These are phyloP conservation scores for Irpex sp. DNA, from an alignment of 1,284 basidiomycete species.

Conservation along the genomic window DNA sequence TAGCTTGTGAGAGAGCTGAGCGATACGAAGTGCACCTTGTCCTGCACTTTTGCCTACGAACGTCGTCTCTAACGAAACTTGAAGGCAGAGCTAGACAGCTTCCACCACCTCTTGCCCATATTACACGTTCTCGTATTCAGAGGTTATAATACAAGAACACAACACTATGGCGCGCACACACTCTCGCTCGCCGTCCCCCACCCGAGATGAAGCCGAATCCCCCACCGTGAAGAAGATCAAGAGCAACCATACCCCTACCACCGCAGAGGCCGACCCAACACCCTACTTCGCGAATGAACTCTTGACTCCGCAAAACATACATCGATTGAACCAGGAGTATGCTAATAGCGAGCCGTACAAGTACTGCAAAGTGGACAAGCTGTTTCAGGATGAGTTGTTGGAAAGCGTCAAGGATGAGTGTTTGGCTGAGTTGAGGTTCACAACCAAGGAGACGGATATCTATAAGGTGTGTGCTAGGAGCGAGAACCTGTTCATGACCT, in stretches of 20 bases:
- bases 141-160: background rate
- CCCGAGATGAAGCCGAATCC: slow-evolving; percentile 17
- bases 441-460: slow-evolving; percentile 98
- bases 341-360: slow-evolving; percentile 71
- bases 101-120: too few species aligned
- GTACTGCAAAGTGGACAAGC: slow-evolving; percentile 77
- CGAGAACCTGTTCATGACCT: too few species aligned
- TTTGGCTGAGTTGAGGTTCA: slow-evolving; percentile 83
- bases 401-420: slow-evolving; percentile 78
- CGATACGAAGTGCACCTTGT: too few species aligned
- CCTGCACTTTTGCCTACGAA: too few species aligned
- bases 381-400: slow-evolving; percentile 85
- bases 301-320: slow-evolving; percentile 53
- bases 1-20: too few species aligned
- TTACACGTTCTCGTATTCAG: too few species aligned
- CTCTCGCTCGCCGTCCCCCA: slow-evolving; percentile 24
- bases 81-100: too few species aligned
- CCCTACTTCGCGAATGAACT: slow-evolving; percentile 50
- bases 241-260: slow-evolving; percentile 25
- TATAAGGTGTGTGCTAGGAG: slow-evolving; percentile 70
- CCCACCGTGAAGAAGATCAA: slow-evolving; percentile 29
- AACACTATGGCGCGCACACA: slow-evolving; percentile 21
- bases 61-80: too few species aligned
- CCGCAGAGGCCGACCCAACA: slow-evolving; percentile 23
- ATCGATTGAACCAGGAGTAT: slow-evolving; percentile 56